Base-by-base conservation (phyloP, 306 rosid species). In the Cucurbita maxima region DNA sequence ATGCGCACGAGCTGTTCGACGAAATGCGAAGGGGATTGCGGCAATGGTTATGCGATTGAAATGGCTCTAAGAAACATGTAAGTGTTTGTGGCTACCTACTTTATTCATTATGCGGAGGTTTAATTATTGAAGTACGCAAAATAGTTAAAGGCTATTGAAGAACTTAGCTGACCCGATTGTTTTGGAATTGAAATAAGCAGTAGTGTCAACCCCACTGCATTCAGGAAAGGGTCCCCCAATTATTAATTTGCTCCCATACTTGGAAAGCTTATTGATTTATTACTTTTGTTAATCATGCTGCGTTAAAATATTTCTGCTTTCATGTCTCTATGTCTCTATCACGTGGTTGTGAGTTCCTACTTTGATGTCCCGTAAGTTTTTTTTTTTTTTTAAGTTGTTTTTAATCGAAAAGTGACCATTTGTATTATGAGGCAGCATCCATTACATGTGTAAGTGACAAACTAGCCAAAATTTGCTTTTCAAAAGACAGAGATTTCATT, bases 291-390 rank as follows among this genome's bases (percentile, higher is more conserved):
- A 15, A 70, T 70, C 74, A 50, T 50, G 20, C 14, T 64, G 63
- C 71, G 37, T 76, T 66, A 47, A 50, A 73, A 20, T 37, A 61
- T 25, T 34, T 54, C 22, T 38, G 82, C 77, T 78, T 64, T 70
- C 78, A 78, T 56, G 82, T 81, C 82, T 34, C 54, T 14, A 78
- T 56, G 82, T 81, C 82, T 34, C 54, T 14, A 43, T 87, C 92
- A 82, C 85, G 86, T 80, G 90, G 87, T 12, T 71, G 82, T 54
- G 69, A 84, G 69, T 81, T 81, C 80, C 53, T n/a, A 76, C 69
- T 52, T 74, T 18, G 52, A 30, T 13, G 54, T 73, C 55, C 14
- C 64, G 7, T 3, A 45, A 63, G 71, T 45, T 2, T 25, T 47
- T 51, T 12, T 7, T 52, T 14, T 50, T 6, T 40, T 11, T 48